phyloP scores from a whole-genome alignment of 2,329 filamentous ascomycete genomes.

The Neofusicoccum kwambonambiense region DNA sequence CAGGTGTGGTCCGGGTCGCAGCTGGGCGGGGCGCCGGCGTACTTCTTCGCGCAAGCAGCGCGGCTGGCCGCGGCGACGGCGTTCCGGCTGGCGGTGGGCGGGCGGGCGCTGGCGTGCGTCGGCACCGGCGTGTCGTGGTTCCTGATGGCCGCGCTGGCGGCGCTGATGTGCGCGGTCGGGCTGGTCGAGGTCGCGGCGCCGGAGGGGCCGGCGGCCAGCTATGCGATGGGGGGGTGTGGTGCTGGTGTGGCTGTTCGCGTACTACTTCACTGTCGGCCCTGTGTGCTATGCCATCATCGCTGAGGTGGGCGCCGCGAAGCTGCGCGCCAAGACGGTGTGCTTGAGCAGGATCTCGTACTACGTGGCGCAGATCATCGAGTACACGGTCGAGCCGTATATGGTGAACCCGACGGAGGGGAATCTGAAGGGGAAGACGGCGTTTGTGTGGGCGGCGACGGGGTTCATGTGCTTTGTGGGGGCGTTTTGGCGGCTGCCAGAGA shows the following conservation, averaged over 20 bases:
- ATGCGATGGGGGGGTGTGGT: constrained; percentile 33
- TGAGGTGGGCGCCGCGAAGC: constrained; percentile 75
- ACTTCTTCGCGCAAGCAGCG: constrained; percentile 49
- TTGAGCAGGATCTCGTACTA: constrained; percentile 74
- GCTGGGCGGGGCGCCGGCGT: constrained; percentile 46
- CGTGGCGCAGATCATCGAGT: constrained; percentile 74
- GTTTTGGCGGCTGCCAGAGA: constrained; percentile 78
- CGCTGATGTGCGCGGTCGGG: constrained; percentile 77
- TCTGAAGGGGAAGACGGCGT: constrained; percentile 81
- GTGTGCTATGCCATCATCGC: constrained; percentile 85
- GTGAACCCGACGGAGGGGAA: constrained; percentile 78
- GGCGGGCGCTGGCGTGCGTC: constrained; percentile 64
- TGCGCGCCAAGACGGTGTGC: constrained; percentile 89
- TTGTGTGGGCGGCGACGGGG: constrained; percentile 82
- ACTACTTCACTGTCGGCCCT: constrained; percentile 82
- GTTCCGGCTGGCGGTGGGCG: constrained; percentile 51
- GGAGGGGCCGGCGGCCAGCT: constrained; percentile 45
- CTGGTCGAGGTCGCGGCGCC: constrained; percentile 53
- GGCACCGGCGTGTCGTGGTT: constrained; percentile 78
- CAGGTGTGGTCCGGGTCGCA: constrained; percentile 45
- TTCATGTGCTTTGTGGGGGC: constrained; percentile 77
- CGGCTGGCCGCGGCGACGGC: constrained; percentile 37
- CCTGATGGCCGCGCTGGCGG: constrained; percentile 68
- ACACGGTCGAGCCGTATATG: constrained; percentile 84
- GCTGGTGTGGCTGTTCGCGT: constrained; percentile 58